Base-by-base conservation (phyloP, 495 filamentous ascomycete genomes). In the Aspergillus asperescens region DNA sequence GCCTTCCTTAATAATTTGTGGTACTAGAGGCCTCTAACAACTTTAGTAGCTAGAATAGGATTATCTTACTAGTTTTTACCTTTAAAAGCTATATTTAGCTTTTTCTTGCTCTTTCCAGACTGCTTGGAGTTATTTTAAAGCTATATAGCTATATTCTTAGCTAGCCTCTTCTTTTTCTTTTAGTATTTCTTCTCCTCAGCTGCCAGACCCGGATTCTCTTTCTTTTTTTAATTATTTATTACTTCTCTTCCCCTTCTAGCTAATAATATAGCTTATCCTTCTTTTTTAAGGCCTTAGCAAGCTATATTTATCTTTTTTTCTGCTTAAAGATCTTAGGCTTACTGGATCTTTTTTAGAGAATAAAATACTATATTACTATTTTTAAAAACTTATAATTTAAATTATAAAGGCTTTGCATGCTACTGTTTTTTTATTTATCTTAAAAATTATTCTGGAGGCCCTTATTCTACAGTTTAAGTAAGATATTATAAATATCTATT, bases 381-480 rank as follows among this genome's bases (percentile, higher is more conserved):
- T 12, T 39, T n/a, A 25, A 29, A 19, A 27, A 31, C 37, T 10
- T 9, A 8, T 28, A 53, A 23, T 13, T 53, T n/a, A 20, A 45
- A 46, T 15, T 25, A 12, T 16, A 53, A 24, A 53, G 50, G 28
- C 29, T 53, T 53, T 0, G 5, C 20, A 15, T 19, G 12, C 12
- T 45, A 8, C 0, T 31, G 4, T 31, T 53, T 53, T 29, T 53
- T 53, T 31, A 22, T 20, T 12, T n/a, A n/a, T n/a, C n/a, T n/a
- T n/a, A n/a, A n/a, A n/a, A n/a, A n/a, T 45, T 22, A 35, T 45
- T 32, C 18, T 24, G 12, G n/a, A 53, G 41, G 41, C 41, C 29
- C 19, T 53, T 5, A 23, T n/a, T 38, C 5, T 18, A 23, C 7
- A 43, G 22, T 6, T 43, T 43, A 7, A 27, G 3, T 7, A 41